Evolutionary conservation across 768 basidiomycete species (phyloP).

Genomic region (Leccinum rimulosum): DNA sequence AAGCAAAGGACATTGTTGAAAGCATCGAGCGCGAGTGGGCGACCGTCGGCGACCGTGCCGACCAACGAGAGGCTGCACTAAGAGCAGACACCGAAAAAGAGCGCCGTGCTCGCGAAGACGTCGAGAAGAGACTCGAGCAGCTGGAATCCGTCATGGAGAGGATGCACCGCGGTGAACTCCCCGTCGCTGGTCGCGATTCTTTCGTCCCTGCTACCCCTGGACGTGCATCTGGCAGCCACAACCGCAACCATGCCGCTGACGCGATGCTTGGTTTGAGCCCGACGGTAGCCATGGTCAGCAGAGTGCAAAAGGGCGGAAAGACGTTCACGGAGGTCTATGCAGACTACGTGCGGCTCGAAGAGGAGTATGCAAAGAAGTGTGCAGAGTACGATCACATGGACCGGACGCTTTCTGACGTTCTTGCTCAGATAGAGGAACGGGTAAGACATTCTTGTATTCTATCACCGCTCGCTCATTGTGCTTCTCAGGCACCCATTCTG

Average conservation of each 20-base stretch:
- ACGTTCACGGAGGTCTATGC: slow-evolving; percentile 94
- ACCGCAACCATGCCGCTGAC: slow-evolving; percentile 46
- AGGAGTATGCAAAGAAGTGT: slow-evolving; percentile 73
- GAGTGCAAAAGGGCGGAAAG: slow-evolving; percentile 77
- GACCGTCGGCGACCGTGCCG: slow-evolving; percentile 64
- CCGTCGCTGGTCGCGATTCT: slow-evolving; percentile 46
- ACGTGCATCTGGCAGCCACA: slow-evolving; percentile 40
- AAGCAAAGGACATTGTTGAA: slow-evolving; percentile 80
- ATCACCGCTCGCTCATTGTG: not conserved
- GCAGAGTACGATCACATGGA: slow-evolving; percentile 86
- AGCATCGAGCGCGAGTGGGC: slow-evolving; percentile 83
- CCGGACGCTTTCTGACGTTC: slow-evolving; percentile 70
- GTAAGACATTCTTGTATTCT: slow-evolving; percentile 36
- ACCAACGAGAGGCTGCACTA: slow-evolving; percentile 62
- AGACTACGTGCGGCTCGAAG: slow-evolving; percentile 84
- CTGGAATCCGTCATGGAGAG: slow-evolving; percentile 69
- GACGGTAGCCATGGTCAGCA: slow-evolving; percentile 82
- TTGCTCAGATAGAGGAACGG: slow-evolving; percentile 89
- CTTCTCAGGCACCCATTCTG: slow-evolving; percentile 76
- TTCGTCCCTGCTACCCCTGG: slow-evolving; percentile 39
- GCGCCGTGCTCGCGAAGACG: slow-evolving; percentile 60
- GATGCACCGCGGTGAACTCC: slow-evolving; percentile 72
- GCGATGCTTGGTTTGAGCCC: slow-evolving; percentile 76
- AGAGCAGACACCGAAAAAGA: slow-evolving; percentile 74
- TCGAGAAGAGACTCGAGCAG: slow-evolving; percentile 69